Evolutionary conservation across 2,329 filamentous ascomycete species (phyloP).

Genomic region (Apiospora arundinis): DNA sequence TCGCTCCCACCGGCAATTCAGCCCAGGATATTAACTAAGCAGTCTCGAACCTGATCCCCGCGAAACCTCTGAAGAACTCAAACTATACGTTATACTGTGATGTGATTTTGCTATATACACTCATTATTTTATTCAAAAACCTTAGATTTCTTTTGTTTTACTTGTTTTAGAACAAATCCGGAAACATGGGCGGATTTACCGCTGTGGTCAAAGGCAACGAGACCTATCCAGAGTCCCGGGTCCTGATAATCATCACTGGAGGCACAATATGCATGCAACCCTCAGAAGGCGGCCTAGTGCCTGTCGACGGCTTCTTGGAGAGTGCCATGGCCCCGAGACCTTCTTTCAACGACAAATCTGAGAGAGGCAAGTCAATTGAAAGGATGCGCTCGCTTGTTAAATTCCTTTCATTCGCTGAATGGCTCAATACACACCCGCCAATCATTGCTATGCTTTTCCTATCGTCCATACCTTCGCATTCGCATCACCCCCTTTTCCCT

Average conservation of each 20-base stretch:
- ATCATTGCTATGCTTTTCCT: neutral
- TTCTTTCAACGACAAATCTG: constrained; percentile 82
- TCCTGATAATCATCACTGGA: constrained; percentile 90
- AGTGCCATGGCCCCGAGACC: constrained; percentile 82
- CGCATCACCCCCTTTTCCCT: neutral
- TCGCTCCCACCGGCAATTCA: constrained; percentile 14
- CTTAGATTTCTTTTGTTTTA: neutral
- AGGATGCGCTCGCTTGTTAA: neutral
- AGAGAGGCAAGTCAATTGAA: constrained; percentile 44
- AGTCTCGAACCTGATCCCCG: neutral
- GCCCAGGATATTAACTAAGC: constrained; percentile 1
- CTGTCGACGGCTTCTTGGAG: constrained; percentile 80
- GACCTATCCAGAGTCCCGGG: constrained; percentile 72
- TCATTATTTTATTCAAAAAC: neutral
- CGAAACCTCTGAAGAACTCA: neutral
- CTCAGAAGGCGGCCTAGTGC: constrained; percentile 77
- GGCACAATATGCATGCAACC: constrained; percentile 77
- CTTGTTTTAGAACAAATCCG: neutral
- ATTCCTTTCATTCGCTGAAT: neutral
- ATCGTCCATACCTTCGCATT: neutral
- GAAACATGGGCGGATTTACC: constrained; percentile 35
- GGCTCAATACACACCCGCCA: neutral
- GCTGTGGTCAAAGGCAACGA: constrained; percentile 31
- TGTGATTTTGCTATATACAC: neutral
- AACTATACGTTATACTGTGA: neutral